These are phyloP conservation scores for Leishmania turanica DNA, from an alignment of 208 protist genomes.

Conservation along the genomic window DNA sequence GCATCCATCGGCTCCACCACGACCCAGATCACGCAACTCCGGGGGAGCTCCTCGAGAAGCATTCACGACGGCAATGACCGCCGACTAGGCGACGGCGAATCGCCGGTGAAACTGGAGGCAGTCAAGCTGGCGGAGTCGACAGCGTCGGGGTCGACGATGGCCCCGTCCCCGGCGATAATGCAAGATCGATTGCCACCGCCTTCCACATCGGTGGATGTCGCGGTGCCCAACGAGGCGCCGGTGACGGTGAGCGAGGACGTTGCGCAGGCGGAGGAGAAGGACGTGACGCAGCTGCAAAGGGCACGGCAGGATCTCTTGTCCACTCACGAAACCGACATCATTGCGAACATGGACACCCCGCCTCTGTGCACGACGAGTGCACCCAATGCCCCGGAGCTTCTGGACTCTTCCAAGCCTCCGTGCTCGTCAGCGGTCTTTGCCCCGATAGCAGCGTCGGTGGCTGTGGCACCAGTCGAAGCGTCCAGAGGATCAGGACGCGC, in stretches of 20 bases:
- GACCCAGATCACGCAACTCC: constrained; percentile 25
- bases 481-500: not conserved
- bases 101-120: not conserved
- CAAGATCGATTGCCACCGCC: not conserved
- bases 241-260: not conserved
- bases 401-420: not conserved
- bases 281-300: not conserved
- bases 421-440: not conserved
- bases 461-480: not conserved
- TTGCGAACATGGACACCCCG: constrained; percentile 8
- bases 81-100: not conserved
- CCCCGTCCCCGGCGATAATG: not conserved
- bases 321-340: constrained; percentile 1
- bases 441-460: not conserved
- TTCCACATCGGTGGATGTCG: not conserved
- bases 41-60: constrained; percentile 29
- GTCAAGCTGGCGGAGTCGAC: not conserved
- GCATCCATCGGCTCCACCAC: constrained; percentile 19
- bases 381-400: not conserved
- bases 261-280: not conserved
- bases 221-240: not conserved
- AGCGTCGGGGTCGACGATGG: not conserved
- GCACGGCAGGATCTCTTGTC: constrained; percentile 15
- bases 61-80: constrained; percentile 10
- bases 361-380: not conserved